Evolutionary conservation across 306 rosid species (phyloP).

Genomic region (Quercus aquifolioides): DNA sequence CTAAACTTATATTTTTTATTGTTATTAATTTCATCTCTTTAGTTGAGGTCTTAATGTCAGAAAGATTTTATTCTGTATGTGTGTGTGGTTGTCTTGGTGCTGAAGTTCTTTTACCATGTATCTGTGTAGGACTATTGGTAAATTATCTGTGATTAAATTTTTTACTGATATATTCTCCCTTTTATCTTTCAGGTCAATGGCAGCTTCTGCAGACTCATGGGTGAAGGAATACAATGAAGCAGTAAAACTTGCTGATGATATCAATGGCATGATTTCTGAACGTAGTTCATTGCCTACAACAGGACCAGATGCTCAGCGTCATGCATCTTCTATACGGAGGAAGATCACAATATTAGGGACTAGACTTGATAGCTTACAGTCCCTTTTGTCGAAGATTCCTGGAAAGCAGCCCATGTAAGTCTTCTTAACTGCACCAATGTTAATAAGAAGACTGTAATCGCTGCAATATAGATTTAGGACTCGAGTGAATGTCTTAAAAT

Average conservation of each 20-base stretch:
- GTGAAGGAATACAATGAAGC: conserved; percentile 93
- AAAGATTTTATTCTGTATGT: not conserved
- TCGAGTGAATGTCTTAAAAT: not conserved
- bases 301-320: conserved; percentile 92
- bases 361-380: conserved; percentile 90
- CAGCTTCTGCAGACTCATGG: conserved; percentile 91
- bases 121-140: not conserved
- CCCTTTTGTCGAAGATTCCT: conserved; percentile 71
- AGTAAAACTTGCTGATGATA: conserved; percentile 80
- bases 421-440: not conserved
- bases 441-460: not conserved
- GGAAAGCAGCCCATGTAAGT: conserved; percentile 88
- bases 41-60: not conserved
- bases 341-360: conserved; percentile 94
- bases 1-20: not conserved
- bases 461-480: not conserved
- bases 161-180: not conserved
- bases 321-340: conserved; percentile 89
- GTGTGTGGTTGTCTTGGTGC: not conserved
- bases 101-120: not conserved
- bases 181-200: conserved; percentile 56
- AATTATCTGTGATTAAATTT: not conserved
- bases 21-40: not conserved
- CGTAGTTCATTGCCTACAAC: conserved; percentile 58
- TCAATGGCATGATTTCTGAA: conserved; percentile 86